These are phyloP conservation scores for Ganoderma resinaceum DNA, from an alignment of 1,284 basidiomycete genomes.

Conservation along the genomic window DNA sequence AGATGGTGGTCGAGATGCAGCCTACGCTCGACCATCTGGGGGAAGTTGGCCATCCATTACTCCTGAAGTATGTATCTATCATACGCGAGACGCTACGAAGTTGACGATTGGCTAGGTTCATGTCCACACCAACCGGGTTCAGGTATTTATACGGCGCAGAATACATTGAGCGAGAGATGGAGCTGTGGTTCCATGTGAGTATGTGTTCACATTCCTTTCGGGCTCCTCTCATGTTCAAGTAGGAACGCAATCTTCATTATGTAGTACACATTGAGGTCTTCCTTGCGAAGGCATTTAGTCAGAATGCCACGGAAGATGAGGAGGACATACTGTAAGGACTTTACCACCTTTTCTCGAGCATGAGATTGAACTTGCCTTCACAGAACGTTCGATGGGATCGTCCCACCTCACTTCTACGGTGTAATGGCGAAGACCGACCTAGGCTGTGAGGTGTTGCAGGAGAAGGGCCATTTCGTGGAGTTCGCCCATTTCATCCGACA, in stretches of 20 bases:
- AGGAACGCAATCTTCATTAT: slow-evolving; percentile 90
- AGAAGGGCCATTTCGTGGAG: slow-evolving; percentile 91
- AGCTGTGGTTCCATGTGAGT: slow-evolving; percentile 92
- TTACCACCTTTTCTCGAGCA: neutral
- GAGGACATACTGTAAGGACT: slow-evolving; percentile 65
- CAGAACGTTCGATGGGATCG: slow-evolving; percentile 85
- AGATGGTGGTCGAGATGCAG: slow-evolving; percentile 93
- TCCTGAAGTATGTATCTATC: slow-evolving; percentile 75
- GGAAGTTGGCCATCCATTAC: slow-evolving; percentile 87
- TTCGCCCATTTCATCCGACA: slow-evolving; percentile 91
- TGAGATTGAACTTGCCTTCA: neutral
- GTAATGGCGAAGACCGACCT: slow-evolving; percentile 97
- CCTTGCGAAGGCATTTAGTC: slow-evolving; percentile 77
- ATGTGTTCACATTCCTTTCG: neutral
- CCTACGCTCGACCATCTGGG: slow-evolving; percentile 96
- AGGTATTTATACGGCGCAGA: slow-evolving; percentile 90
- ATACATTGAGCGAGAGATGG: slow-evolving; percentile 95
- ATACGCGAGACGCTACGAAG: neutral
- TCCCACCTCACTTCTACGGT: slow-evolving; percentile 97
- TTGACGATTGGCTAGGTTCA: slow-evolving; percentile 66
- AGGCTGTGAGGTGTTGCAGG: slow-evolving; percentile 89
- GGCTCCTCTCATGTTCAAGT: neutral
- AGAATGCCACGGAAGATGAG: slow-evolving; percentile 64
- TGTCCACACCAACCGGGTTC: slow-evolving; percentile 94
- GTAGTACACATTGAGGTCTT: slow-evolving; percentile 90